phyloP scores from a whole-genome alignment of 2,329 filamentous ascomycete genomes.

The Blastomyces silverae region DNA sequence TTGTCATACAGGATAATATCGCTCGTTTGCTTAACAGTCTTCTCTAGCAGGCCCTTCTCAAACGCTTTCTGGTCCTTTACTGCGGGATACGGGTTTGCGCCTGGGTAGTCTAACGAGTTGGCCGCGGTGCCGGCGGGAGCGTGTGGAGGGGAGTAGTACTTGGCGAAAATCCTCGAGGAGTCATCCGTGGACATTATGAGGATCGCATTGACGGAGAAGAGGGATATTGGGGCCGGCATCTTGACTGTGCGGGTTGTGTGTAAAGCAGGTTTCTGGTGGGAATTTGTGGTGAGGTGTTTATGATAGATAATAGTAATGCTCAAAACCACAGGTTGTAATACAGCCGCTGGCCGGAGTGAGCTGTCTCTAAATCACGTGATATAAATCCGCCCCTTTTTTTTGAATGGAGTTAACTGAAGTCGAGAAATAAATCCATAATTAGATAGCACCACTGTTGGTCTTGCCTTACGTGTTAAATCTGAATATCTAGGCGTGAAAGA shows the following conservation, averaged over 20 bases:
- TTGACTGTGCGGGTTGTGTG: slow-evolving; percentile 24
- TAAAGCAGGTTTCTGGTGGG: background rate
- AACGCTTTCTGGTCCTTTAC: slow-evolving; percentile 93
- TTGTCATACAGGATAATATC: slow-evolving; percentile 98
- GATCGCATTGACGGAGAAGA: slow-evolving; percentile 70
- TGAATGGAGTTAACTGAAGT: too few species aligned
- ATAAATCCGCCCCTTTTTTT: background rate
- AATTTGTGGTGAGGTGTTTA: background rate
- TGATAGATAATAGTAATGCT: background rate
- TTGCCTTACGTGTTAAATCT: background rate
- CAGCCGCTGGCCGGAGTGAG: background rate
- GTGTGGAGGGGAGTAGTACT: slow-evolving; percentile 77
- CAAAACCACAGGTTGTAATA: too few species aligned
- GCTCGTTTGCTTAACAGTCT: slow-evolving; percentile 90
- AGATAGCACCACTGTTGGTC: background rate
- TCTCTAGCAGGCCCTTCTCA: slow-evolving; percentile 90
- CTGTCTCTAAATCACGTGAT: slow-evolving; percentile 11
- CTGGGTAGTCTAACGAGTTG: slow-evolving; percentile 53
- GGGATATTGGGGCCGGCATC: slow-evolving; percentile 69
- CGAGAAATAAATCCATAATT: background rate
- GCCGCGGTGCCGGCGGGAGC: slow-evolving; percentile 53
- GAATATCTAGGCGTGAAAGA: background rate
- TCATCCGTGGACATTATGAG: slow-evolving; percentile 78
- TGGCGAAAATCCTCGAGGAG: slow-evolving; percentile 82
- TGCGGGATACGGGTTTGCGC: slow-evolving; percentile 73